phyloP scores from a whole-genome alignment of 1,284 basidiomycete species.

The Golubevia sp. region DNA sequence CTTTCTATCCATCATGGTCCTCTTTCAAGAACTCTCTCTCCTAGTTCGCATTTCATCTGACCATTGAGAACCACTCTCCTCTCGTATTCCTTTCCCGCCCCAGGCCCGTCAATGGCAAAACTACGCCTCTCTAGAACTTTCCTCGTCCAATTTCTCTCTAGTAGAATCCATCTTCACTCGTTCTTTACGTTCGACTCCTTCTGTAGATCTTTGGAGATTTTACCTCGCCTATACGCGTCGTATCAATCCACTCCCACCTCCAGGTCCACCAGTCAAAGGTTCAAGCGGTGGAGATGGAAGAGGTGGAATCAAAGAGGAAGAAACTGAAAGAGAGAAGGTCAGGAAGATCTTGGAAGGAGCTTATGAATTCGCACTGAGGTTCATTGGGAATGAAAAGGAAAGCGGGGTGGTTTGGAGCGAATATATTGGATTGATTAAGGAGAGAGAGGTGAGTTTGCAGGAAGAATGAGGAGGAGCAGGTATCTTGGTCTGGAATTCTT shows the following conservation, averaged over 20 bases:
- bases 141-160: conserved; percentile 44
- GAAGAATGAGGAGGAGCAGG: not conserved
- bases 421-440: conserved; percentile 53
- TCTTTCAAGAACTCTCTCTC: no score
- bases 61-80: not conserved
- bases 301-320: conserved; percentile 25
- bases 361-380: conserved; percentile 56
- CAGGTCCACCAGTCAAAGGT: conserved; percentile 11
- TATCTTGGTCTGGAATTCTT: not conserved
- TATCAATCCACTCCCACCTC: conserved; percentile 52
- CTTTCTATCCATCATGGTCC: no score
- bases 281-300: conserved; percentile 1
- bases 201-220: conserved; percentile 81
- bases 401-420: conserved; percentile 54
- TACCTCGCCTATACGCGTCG: conserved; percentile 56
- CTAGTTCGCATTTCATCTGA: no score
- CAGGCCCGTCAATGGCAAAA: conserved; percentile 54
- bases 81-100: not conserved
- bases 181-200: conserved; percentile 78
- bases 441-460: conserved; percentile 28
- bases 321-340: conserved; percentile 44
- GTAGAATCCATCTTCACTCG: conserved; percentile 68
- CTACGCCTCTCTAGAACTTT: conserved; percentile 43
- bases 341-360: conserved; percentile 47
- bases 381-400: conserved; percentile 54